phyloP scores from a whole-genome alignment of 2,329 filamentous ascomycete genomes.

The Canariomyces notabilis region DNA sequence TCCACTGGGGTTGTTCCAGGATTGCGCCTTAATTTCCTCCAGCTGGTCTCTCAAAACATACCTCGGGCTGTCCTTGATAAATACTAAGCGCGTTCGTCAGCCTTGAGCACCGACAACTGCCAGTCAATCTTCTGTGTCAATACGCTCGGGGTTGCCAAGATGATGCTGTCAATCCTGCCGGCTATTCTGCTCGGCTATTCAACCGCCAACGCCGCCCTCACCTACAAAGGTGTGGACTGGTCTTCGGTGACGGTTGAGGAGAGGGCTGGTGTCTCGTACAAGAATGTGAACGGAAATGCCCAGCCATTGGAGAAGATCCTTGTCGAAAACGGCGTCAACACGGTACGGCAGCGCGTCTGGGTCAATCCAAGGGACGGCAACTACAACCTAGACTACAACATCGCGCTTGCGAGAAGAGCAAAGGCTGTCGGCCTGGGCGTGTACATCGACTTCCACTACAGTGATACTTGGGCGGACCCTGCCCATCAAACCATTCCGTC shows the following conservation, averaged over 20 bases:
- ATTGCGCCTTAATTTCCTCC: no score
- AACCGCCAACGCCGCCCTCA: slow-evolving; percentile 37
- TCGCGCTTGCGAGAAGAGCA: slow-evolving; percentile 61
- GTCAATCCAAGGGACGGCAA: slow-evolving; percentile 60
- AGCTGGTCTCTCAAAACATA: no score
- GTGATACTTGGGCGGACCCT: slow-evolving; percentile 57
- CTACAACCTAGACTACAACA: slow-evolving; percentile 67
- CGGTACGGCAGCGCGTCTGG: slow-evolving; percentile 66
- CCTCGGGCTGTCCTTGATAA: not conserved
- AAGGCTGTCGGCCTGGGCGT: slow-evolving; percentile 57
- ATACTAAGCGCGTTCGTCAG: not conserved
- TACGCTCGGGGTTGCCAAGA: not conserved
- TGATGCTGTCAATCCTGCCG: slow-evolving; percentile 15
- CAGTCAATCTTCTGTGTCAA: not conserved
- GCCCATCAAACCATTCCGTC: slow-evolving; percentile 56
- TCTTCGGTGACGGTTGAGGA: slow-evolving; percentile 63
- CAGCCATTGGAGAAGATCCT: slow-evolving; percentile 60
- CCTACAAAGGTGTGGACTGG: slow-evolving; percentile 65
- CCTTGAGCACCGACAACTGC: no score
- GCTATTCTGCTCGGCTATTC: slow-evolving; percentile 18
- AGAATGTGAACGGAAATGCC: slow-evolving; percentile 46
- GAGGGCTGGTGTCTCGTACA: slow-evolving; percentile 55
- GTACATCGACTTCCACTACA: slow-evolving; percentile 34
- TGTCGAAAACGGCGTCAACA: slow-evolving; percentile 58
- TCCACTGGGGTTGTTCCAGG: no score